phyloP scores from a whole-genome alignment of 495 filamentous ascomycete genomes.

The Talaromyces adpressus region DNA sequence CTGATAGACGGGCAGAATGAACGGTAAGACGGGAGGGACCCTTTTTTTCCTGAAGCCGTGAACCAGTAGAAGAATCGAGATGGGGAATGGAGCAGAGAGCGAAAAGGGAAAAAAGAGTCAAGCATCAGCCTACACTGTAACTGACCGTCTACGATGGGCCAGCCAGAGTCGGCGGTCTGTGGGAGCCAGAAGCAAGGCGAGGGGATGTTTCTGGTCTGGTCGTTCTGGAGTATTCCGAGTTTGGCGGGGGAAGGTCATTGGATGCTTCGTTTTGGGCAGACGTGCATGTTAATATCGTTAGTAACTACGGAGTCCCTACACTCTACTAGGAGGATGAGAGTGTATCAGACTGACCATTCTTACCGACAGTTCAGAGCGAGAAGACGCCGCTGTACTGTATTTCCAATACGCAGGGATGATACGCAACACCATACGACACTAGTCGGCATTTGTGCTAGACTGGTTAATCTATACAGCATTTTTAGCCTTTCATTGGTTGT shows the following conservation, averaged over 20 bases:
- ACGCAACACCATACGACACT: neutral
- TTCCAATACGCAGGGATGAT: neutral
- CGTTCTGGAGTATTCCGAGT: constrained; percentile 26
- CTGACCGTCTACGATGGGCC: neutral
- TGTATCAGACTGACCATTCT: neutral
- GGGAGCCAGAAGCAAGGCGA: constrained; percentile 7
- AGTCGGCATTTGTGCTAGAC: neutral
- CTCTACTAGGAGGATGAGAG: neutral
- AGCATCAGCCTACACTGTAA: neutral
- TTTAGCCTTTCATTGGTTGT: neutral
- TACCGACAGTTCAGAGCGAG: neutral
- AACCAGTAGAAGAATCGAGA: neutral
- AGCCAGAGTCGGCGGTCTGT: constrained; percentile 7
- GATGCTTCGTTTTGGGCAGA: constrained; percentile 45
- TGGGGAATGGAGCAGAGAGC: neutral
- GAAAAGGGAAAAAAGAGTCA: neutral
- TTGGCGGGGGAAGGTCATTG: constrained; percentile 29
- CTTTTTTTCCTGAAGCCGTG: neutral
- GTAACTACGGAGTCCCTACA: neutral
- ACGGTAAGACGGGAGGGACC: neutral
- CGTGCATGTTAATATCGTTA: constrained; percentile 23
- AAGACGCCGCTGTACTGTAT: neutral
- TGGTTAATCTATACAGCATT: neutral
- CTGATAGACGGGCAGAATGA: neutral
- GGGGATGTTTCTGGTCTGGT: neutral